Conservation (phyloP, 768 basidiomycete genomes). For the Lactarius psammicola region DNA sequence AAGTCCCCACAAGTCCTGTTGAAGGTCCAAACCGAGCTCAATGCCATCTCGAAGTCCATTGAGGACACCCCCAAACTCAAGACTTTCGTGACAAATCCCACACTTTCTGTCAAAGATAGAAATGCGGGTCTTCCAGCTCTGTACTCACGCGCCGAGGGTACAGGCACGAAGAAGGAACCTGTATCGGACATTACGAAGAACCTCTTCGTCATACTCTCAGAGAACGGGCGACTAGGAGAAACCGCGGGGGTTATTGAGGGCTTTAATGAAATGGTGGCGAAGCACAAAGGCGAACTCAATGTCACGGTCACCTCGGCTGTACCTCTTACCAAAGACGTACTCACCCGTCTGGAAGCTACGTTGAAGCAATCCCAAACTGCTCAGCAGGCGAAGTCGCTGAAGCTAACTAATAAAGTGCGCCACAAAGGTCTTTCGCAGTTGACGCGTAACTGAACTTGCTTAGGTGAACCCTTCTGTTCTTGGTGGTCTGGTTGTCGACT, state of each 20-base stretch:
- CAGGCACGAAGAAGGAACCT: constrained; percentile 66
- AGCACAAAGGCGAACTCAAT: constrained; percentile 90
- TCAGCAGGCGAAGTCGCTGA: constrained; percentile 82
- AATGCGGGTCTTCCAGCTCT: constrained; percentile 62
- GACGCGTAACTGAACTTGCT: constrained; percentile 9
- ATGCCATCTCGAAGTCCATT: constrained; percentile 66
- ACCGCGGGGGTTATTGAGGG: constrained; percentile 84
- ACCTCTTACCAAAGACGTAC: constrained; percentile 73
- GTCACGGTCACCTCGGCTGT: constrained; percentile 88
- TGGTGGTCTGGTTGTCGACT: constrained; percentile 93
- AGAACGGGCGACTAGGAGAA: constrained; percentile 89
- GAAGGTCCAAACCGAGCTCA: constrained; percentile 85
- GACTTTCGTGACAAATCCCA: constrained; percentile 85
- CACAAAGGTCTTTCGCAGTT: background rate
- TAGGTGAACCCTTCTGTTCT: constrained; percentile 91
- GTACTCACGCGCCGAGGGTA: constrained; percentile 62
- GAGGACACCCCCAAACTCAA: constrained; percentile 60
- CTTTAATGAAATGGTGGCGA: constrained; percentile 84
- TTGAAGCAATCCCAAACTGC: constrained; percentile 86
- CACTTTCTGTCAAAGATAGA: constrained; percentile 80
- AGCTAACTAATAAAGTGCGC: constrained; percentile 86
- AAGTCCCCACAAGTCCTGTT: constrained; percentile 81
- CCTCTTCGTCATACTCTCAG: constrained; percentile 82
- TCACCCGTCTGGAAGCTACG: constrained; percentile 75
- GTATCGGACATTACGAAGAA: constrained; percentile 88